Evolutionary conservation across 768 basidiomycete genomes (phyloP), one percentile per base, ranked within the genome.

Genomic region (Boletus insuetus): DNA sequence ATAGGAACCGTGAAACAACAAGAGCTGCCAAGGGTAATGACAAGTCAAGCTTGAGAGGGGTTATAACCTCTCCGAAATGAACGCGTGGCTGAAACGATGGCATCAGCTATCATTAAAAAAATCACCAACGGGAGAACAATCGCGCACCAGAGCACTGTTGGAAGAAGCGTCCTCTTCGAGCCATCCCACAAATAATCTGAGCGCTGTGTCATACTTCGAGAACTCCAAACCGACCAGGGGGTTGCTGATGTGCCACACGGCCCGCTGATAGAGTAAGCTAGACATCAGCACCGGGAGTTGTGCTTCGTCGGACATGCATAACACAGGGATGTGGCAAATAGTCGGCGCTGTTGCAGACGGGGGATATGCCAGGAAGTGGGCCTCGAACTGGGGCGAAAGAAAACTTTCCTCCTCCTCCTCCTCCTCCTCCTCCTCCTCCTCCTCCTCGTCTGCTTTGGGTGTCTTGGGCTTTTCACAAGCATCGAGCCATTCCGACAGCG

Each of bases 231-330:
- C 57, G 8, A 58, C 11, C 34, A 58, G 29, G 12, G 56, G 53
- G 22, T 58, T 44, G 6, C 5, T 9, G 35, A 55, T 55, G 44
- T 16, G 40, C 53, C 56, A 58, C 32, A 46, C 43, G n/a, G 44
- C 44, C 24, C 53, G 53, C 24, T 55, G 53, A 14, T 51, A 51
- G 6, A 55, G 53, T 24, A 55, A n/a, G 17, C 54, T 55, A 3
- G 57, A 58, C 56, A 58, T 55, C 43, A 55, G 24, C n/a, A 55
- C 32, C 0, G 48, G 53, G 1, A 58, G 20, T 24, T 55, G 43
- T 20, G 49, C 38, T 34, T 35, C 44, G 16, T 58, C 34, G 4
- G 53, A 48, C 56, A 58, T 58, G 34, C 53, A 58, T 1, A 58
- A 34, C 7, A 58, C 17, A 11, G 56, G 44, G 22, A 58, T 55